Evolutionary conservation across 169 alveolate species (phyloP), one percentile per base, ranked within the genome.

Genomic region (Besnoitia besnoiti): DNA sequence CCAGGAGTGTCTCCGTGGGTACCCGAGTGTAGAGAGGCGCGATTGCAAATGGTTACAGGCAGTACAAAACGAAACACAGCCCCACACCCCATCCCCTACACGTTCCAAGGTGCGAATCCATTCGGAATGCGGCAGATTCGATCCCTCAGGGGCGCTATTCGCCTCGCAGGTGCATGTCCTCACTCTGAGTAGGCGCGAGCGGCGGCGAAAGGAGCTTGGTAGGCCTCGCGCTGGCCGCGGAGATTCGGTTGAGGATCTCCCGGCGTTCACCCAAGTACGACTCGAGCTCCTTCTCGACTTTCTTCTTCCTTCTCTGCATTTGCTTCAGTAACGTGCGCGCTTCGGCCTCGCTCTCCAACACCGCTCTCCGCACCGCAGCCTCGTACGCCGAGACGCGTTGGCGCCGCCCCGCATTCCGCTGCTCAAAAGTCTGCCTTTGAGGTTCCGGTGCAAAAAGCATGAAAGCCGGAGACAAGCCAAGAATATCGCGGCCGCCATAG

Each of bases 371-470:
- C 21, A 35, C 80, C 2, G 80, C 80, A 30, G 14, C 80, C 80
- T 67, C 80, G n/a, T 67, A 67, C 44, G 80, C 80, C 0, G 80
- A 37, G 24, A 67, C 42, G 7, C 80, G 80, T 24, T 35, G 39
- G 19, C 80, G 80, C 42, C 42, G 80, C 19, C 42, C 12, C 39
- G 42, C 44, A 30, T 7, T 67, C n/a, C n/a, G 80, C 24, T 67
- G 80, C 42, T 35, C 80, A 16, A 67, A 67, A 42, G 47, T 30
- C n/a, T 67, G 80, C 80, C 80, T 67, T 19, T n/a, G 80, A 50
- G 19, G 10, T 50, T n/a, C n/a, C n/a, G n/a, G n/a, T n/a, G n/a
- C n/a, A n/a, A n/a, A n/a, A n/a, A n/a, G n/a, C n/a, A n/a, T n/a
- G n/a, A n/a, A n/a, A n/a, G n/a, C n/a, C n/a, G n/a, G n/a, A n/a